Percentiles rank a stretch among this genome's conserved stretches.
phyloP scores from a whole-genome alignment of 768 basidiomycete species.

The Suillus clintonianus region DNA sequence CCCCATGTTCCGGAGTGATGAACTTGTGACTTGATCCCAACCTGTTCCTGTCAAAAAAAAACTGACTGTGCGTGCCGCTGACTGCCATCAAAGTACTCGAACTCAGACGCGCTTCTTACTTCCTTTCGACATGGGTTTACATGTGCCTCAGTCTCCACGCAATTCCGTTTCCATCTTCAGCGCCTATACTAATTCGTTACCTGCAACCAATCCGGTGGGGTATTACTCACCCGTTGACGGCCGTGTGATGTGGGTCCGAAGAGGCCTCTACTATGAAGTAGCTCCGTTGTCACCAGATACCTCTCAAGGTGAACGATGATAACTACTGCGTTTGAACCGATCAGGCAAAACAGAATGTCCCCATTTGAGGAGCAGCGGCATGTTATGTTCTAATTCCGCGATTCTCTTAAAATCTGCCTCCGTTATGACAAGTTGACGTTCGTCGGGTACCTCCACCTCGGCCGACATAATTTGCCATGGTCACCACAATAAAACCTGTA shows the following conservation, averaged over 20 bases:
- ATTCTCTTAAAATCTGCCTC: background rate
- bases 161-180: background rate
- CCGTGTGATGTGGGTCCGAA: background rate
- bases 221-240: constrained; percentile 4
- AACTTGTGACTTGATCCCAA: background rate
- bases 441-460: too few species aligned
- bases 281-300: background rate
- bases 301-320: background rate
- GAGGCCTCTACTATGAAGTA: background rate
- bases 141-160: background rate
- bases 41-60: background rate
- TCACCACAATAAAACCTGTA: background rate
- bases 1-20: background rate
- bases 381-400: background rate
- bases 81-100: background rate
- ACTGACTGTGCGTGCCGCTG: background rate
- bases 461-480: too few species aligned
- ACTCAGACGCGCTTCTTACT: background rate
- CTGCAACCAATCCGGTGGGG: background rate
- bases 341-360: background rate
- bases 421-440: too few species aligned
- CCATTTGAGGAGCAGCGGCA: background rate
- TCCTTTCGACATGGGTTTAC: background rate
- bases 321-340: too few species aligned
- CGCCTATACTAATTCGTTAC: background rate